Conservation (phyloP, 2,329 filamentous ascomycete genomes). For the Arthrobotrys musiformis region DNA sequence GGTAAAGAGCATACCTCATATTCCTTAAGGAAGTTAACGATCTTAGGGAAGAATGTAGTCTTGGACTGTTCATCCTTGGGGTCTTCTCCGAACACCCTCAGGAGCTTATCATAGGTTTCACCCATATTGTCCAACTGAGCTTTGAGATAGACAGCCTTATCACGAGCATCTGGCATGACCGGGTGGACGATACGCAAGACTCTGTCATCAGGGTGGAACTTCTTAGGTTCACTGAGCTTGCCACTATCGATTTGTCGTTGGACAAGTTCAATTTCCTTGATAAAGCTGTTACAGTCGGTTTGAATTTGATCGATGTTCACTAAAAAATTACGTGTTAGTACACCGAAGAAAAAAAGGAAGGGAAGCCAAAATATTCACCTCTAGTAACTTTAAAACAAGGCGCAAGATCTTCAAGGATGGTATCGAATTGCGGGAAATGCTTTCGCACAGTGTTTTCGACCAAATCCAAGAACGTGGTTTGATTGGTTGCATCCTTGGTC, state of each 20-base stretch:
- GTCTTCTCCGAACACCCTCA: conserved; percentile 96
- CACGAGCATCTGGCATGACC: conserved; percentile 93
- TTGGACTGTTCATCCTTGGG: conserved; percentile 89
- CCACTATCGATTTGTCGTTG: conserved; percentile 91
- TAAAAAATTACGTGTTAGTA: conserved; percentile 32
- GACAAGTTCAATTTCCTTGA: conserved; percentile 92
- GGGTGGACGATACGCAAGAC: conserved; percentile 91
- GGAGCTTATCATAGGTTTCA: conserved; percentile 90
- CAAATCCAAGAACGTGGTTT: conserved; percentile 92
- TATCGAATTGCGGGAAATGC: conserved; percentile 95
- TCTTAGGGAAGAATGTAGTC: conserved; percentile 93
- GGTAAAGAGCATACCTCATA: conserved; percentile 75
- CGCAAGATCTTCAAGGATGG: conserved; percentile 82
- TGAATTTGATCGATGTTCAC: conserved; percentile 93
- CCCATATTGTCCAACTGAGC: conserved; percentile 93
- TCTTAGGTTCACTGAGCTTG: conserved; percentile 94
- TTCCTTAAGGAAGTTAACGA: conserved; percentile 87
- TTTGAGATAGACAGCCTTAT: conserved; percentile 95
- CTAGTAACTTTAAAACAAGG: conserved; percentile 53
- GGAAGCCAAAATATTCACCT: conserved; percentile 10
- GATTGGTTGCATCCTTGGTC: conserved; percentile 99
- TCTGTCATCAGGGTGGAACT: conserved; percentile 96
- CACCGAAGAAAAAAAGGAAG: neutral
- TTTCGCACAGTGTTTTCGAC: conserved; percentile 96
- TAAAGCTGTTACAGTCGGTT: conserved; percentile 87